phyloP scores from a whole-genome alignment of 768 basidiomycete genomes.

The Termitomyces sp. region DNA sequence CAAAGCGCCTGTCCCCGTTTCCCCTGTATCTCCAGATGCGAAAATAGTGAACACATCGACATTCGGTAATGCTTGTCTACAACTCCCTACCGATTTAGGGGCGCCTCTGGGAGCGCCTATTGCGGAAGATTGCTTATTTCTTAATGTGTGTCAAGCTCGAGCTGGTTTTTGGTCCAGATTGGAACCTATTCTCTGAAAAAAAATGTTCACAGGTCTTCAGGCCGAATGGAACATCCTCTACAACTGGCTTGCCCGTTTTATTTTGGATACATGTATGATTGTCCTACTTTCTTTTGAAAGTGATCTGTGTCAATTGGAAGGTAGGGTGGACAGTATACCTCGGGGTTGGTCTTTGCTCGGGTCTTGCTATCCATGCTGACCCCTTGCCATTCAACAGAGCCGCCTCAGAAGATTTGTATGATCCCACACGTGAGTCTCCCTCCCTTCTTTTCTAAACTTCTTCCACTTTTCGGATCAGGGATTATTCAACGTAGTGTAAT shows the following conservation, averaged over 20 bases:
- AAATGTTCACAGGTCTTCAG: constrained; percentile 26
- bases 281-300: background rate
- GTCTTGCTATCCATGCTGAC: background rate
- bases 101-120: constrained; percentile 40
- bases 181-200: background rate
- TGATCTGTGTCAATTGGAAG: background rate
- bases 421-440: constrained; percentile 39
- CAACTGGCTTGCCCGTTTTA: constrained; percentile 30
- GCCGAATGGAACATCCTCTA: constrained; percentile 19
- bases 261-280: constrained; percentile 30
- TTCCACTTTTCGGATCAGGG: constrained; percentile 22
- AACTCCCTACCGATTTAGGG: constrained; percentile 30
- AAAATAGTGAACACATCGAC: constrained; percentile 33
- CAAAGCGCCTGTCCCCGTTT: constrained; percentile 44
- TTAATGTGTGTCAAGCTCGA: constrained; percentile 37
- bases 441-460: background rate
- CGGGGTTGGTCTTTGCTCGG: constrained; percentile 24
- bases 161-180: background rate
- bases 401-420: constrained; percentile 31
- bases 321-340: constrained; percentile 45
- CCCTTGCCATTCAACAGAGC: constrained; percentile 24
- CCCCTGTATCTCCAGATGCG: constrained; percentile 14
- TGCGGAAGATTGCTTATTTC: constrained; percentile 47
- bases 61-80: constrained; percentile 55
- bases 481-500: constrained; percentile 43